Evolutionary conservation across 2,329 filamentous ascomycete species (phyloP).

Genomic region (Cytospora piceicola): DNA sequence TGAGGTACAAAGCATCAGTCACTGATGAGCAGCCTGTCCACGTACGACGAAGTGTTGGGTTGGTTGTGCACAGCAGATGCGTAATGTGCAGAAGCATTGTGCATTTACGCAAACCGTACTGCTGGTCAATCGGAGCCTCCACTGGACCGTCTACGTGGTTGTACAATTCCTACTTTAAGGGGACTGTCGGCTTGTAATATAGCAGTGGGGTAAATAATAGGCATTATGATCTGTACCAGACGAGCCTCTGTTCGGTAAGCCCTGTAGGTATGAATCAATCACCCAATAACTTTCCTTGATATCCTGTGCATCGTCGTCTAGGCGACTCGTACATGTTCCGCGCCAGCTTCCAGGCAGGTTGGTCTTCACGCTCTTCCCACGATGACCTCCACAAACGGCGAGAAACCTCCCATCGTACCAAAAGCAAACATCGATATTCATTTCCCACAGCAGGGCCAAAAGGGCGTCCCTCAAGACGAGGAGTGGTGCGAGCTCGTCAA

Average conservation of each 20-base stretch:
- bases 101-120: background rate
- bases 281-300: no score
- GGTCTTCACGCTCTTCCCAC: no score
- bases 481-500: constrained; percentile 21
- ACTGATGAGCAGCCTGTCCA: no score
- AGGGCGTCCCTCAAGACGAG: constrained; percentile 7
- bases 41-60: no score
- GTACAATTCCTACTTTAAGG: background rate
- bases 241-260: background rate
- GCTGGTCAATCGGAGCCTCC: background rate
- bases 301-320: no score
- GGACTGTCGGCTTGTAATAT: background rate
- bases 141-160: background rate
- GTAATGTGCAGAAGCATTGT: no score
- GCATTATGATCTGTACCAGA: background rate
- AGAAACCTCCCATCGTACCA: background rate
- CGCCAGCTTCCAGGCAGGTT: no score
- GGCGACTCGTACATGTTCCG: no score
- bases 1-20: no score
- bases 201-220: background rate
- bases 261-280: background rate
- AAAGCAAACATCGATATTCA: background rate
- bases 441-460: constrained; percentile 10
- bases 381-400: background rate
- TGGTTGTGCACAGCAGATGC: no score